Base-by-base conservation (phyloP, 495 filamentous ascomycete species). In the Sabuloglossum arenarium region DNA sequence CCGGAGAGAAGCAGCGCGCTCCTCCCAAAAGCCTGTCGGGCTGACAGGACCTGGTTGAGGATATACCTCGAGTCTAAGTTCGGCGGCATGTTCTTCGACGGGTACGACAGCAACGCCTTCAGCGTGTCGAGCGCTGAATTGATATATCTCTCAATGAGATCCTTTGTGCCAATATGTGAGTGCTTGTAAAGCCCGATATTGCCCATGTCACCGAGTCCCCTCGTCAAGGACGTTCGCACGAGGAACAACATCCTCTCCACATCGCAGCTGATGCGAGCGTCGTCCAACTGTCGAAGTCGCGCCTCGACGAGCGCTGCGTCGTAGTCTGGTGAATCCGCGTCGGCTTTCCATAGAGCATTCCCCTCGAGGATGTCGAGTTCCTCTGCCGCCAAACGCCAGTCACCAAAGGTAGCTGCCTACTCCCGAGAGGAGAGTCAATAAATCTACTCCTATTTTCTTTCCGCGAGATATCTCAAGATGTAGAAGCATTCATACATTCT, bases 1-100 rank as follows among this genome's bases (percentile, higher is more conserved):
- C 90, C 90, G 14, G 88, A 94, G 21, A 96, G 73, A 1, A 94
- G 71, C 56, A 96, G 68, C 0, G 89, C 90, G 59, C 84, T 94
- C 53, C 89, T 75, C 11, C 90, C 90, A 66, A 89, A 97, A 9
- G 86, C 84, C 66, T 94, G 87, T 54, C 87, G 75, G 4, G 88
- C 79, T 45, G 78, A 80, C 19, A 94, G 67, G 59, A 97, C 70
- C 58, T 80, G 77, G 56, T 89, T 84, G 27, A 85, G 70, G 27
- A 94, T 75, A 59, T 83, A 78, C 55, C 79, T 75, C 30, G 81
- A 62, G 59, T 84, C 76, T 39, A 82, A 53, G 14, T 70, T 73
- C 3, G 69, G 73, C 37, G 79, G 81, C 19, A 80, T 68, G 29
- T 85, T 77, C 4, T 12, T 6, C 25, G 47, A 11, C 24, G 47